phyloP scores from a whole-genome alignment of 164 flowering plant genomes.

The Paratinospora sagittata region DNA sequence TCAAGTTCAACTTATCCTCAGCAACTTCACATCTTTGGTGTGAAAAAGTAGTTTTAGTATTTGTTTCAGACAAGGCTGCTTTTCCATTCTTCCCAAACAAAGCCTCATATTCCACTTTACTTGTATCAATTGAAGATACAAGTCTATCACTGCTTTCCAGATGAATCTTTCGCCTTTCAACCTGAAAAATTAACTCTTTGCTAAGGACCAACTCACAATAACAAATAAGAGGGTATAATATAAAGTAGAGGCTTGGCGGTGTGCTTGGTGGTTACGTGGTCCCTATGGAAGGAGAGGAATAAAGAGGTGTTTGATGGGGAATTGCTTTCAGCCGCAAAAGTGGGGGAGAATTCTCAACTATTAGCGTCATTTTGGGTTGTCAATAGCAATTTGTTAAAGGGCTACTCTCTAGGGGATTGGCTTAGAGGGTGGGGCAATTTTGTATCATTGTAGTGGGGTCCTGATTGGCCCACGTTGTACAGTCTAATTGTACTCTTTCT shows the following conservation, averaged over 20 bases:
- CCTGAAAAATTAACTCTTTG: conserved; percentile 30
- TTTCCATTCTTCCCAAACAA: conserved; percentile 11
- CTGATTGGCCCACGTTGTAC: too few relatives aligned
- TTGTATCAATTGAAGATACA: conserved; percentile 22
- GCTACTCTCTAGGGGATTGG: background rate
- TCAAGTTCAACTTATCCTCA: conserved; percentile 12
- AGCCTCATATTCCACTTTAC: conserved; percentile 20
- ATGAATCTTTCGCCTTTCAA: conserved; percentile 74
- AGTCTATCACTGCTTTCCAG: conserved; percentile 38
- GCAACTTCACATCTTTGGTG: conserved; percentile 12
- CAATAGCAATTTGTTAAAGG: background rate
- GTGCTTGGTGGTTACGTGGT: background rate
- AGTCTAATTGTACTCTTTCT: background rate
- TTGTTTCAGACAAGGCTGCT: conserved; percentile 17
- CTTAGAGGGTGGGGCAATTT: too few relatives aligned
- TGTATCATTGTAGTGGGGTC: too few relatives aligned
- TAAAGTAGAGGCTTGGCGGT: background rate
- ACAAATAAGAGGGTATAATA: too few relatives aligned
- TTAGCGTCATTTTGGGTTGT: background rate
- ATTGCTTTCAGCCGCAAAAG: background rate
- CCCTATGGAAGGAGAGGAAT: background rate
- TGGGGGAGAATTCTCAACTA: background rate
- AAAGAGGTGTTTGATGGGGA: background rate
- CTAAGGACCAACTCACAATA: too few relatives aligned
- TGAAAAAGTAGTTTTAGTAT: conserved; percentile 12